Evolutionary conservation across 2,329 filamentous ascomycete genomes (phyloP).

Genomic region (Xylaria digitata): DNA sequence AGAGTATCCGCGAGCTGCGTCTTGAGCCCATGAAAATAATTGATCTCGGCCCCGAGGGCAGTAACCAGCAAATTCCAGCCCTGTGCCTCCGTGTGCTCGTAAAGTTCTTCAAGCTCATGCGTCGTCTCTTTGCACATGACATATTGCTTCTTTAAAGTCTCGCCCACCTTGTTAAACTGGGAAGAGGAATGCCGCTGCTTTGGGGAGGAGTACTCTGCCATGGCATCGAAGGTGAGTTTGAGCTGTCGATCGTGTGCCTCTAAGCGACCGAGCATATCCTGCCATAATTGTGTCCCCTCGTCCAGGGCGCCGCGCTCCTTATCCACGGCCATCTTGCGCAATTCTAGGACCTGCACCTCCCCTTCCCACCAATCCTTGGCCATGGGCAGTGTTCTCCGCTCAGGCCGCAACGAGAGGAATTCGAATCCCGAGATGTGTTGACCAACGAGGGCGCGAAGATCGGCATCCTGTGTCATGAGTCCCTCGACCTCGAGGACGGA

Average conservation of each 20-base stretch:
- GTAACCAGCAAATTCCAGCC: conserved; percentile 81
- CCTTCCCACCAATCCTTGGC: conserved; percentile 76
- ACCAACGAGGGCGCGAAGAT: conserved; percentile 37
- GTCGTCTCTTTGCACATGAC: conserved; percentile 68
- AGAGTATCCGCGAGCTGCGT: conserved; percentile 61
- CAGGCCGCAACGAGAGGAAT: conserved; percentile 70
- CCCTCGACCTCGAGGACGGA: conserved; percentile 63
- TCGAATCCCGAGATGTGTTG: conserved; percentile 57
- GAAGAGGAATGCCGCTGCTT: conserved; percentile 40
- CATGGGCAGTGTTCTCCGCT: conserved; percentile 76
- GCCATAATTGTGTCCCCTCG: conserved; percentile 75
- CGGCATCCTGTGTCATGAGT: conserved; percentile 44
- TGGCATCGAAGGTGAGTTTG: conserved; percentile 36
- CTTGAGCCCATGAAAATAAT: conserved; percentile 72
- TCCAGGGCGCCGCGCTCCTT: conserved; percentile 73
- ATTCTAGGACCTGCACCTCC: conserved; percentile 67
- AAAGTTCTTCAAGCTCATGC: conserved; percentile 63
- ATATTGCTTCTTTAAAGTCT: conserved; percentile 61
- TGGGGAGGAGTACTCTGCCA: conserved; percentile 36
- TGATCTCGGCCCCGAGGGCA: conserved; percentile 78
- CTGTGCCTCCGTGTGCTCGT: conserved; percentile 67
- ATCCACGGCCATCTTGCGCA: conserved; percentile 66
- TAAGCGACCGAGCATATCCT: conserved; percentile 68
- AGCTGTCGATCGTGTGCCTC: conserved; percentile 69
- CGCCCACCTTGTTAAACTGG: conserved; percentile 49